Percentiles rank a stretch among this genome's conserved stretches.
Conservation (phyloP, 2,329 filamentous ascomycete species). For the Penicillium sclerotiorum region DNA sequence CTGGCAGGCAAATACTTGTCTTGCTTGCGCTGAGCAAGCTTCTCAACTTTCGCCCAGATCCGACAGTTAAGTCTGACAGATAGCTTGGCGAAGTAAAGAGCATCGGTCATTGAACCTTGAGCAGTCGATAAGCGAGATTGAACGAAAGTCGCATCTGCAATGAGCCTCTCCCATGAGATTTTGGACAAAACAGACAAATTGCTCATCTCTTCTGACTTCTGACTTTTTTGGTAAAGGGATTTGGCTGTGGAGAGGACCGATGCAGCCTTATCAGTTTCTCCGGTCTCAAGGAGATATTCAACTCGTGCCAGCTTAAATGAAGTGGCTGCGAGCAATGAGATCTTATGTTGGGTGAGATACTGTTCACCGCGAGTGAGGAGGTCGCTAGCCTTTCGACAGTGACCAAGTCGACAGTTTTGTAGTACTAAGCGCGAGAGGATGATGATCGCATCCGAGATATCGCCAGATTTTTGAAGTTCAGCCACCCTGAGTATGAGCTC, state of each 20-base stretch:
- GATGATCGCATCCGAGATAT: conserved; percentile 44
- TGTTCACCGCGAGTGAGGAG: conserved; percentile 62
- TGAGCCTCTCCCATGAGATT: conserved; percentile 54
- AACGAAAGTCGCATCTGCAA: conserved; percentile 64
- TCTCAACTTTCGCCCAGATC: conserved; percentile 56
- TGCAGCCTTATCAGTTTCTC: conserved; percentile 63
- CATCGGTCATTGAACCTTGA: conserved; percentile 48
- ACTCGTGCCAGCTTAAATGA: conserved; percentile 71
- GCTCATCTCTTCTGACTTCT: conserved; percentile 32
- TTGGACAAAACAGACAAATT: conserved; percentile 43
- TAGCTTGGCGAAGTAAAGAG: conserved; percentile 52
- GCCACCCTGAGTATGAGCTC: conserved; percentile 52
- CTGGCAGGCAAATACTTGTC: conserved; percentile 27
- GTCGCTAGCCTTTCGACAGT: conserved; percentile 60
- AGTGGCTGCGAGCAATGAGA: conserved; percentile 51
- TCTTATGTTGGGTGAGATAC: conserved; percentile 44
- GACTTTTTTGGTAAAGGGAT: conserved; percentile 35
- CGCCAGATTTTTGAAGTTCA: conserved; percentile 46
- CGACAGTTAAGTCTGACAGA: conserved; percentile 54
- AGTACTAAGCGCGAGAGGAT: conserved; percentile 52
- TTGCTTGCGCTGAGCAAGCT: conserved; percentile 40
- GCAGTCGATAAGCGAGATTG: conserved; percentile 68
- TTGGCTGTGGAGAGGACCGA: conserved; percentile 35
- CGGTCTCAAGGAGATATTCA: conserved; percentile 72
- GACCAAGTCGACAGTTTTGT: conserved; percentile 63